These are phyloP conservation scores for Scutellaria minor DNA, from an alignment of 257 asterid genomes.

Conservation along the genomic window DNA sequence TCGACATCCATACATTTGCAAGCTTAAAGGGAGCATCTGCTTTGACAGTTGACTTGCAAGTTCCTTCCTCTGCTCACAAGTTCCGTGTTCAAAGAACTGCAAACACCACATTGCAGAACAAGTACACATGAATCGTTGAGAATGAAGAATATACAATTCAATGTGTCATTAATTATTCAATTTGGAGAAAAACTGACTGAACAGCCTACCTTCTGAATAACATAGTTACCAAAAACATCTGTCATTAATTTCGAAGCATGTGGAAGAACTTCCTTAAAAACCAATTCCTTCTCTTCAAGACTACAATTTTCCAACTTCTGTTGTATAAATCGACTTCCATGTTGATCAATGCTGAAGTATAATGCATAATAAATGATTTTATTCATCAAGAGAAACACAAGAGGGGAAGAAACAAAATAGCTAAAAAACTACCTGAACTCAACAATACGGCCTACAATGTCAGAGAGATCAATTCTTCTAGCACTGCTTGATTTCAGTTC, in stretches of 20 bases:
- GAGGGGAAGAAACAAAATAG: slow-evolving; percentile 13
- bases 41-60: slow-evolving; percentile 75
- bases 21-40: slow-evolving; percentile 71
- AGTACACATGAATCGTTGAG: slow-evolving; percentile 22
- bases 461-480: slow-evolving; percentile 71
- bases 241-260: slow-evolving; percentile 79
- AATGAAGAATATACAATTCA: slow-evolving; percentile 17
- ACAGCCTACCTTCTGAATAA: slow-evolving; percentile 77
- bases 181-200: slow-evolving; percentile 19
- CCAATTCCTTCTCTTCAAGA: slow-evolving; percentile 69
- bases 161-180: slow-evolving; percentile 16
- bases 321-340: slow-evolving; percentile 90
- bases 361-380: slow-evolving; percentile 28
- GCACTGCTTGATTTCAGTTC: slow-evolving; percentile 72
- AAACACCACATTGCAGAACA: slow-evolving; percentile 35
- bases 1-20: slow-evolving; percentile 98
- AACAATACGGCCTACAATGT: slow-evolving; percentile 68
- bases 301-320: slow-evolving; percentile 83
- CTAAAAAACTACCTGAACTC: slow-evolving; percentile 67
- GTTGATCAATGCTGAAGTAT: slow-evolving; percentile 76
- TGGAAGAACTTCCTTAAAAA: slow-evolving; percentile 76
- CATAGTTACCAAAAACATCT: slow-evolving; percentile 93
- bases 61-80: slow-evolving; percentile 71
- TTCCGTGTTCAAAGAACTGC: slow-evolving; percentile 90
- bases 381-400: not conserved